Conservation (phyloP, 2,329 filamentous ascomycete genomes). For the Epichloe sylvatica region DNA sequence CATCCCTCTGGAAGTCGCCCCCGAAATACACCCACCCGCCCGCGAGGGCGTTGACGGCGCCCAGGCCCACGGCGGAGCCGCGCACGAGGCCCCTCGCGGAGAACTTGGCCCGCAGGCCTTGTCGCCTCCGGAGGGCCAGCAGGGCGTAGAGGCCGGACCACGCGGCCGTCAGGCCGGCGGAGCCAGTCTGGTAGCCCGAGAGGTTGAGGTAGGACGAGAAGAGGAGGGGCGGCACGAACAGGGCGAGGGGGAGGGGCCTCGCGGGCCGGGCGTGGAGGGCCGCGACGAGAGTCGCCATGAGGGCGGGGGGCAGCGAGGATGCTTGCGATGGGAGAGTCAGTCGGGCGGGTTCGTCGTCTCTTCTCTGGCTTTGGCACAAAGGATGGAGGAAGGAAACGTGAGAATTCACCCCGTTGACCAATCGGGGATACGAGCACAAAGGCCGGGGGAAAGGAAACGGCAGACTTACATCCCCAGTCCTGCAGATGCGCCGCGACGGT, state of each 20-base stretch:
- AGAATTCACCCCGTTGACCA: too few relatives aligned
- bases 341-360: too few relatives aligned
- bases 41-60: constrained; percentile 31
- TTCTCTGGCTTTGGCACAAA: too few relatives aligned
- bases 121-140: constrained; percentile 36
- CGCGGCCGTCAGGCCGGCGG: constrained; percentile 40
- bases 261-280: constrained; percentile 42
- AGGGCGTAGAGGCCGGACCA: constrained; percentile 45
- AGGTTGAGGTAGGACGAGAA: constrained; percentile 47
- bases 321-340: constrained; percentile 24
- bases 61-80: constrained; percentile 35
- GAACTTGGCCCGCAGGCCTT: constrained; percentile 27
- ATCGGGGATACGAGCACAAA: too few relatives aligned
- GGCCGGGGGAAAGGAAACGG: too few relatives aligned
- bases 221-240: constrained; percentile 24
- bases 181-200: constrained; percentile 42
- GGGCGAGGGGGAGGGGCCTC: constrained; percentile 37
- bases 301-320: constrained; percentile 37
- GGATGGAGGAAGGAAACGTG: too few relatives aligned
- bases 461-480: constrained; percentile 36
- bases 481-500: constrained; percentile 23
- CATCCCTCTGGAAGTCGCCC: constrained; percentile 37
- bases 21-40: constrained; percentile 38
- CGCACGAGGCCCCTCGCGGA: constrained; percentile 37
- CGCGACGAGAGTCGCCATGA: constrained; percentile 41